Evolutionary conservation across 176 grass and related monocot genomes (phyloP).

Genomic region (Eragrostis curvula): DNA sequence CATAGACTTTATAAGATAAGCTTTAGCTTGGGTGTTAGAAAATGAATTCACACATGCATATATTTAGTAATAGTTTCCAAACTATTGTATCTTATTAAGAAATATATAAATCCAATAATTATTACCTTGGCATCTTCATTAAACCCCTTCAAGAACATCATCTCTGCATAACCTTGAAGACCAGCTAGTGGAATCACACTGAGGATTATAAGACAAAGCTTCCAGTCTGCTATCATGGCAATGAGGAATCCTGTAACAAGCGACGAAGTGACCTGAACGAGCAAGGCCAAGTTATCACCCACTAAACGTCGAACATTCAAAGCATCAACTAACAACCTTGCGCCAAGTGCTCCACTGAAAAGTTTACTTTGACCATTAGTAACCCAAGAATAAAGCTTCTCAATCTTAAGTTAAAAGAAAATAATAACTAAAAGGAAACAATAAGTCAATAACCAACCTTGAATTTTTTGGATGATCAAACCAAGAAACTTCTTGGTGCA

Average conservation of each 20-base stretch:
- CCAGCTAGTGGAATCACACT: conserved; percentile 72
- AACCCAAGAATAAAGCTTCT: neutral
- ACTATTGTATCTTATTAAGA: neutral
- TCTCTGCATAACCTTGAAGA: conserved; percentile 77
- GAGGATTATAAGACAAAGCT: conserved; percentile 64
- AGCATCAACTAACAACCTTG: conserved; percentile 81
- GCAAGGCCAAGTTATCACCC: conserved; percentile 79
- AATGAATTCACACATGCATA: neutral
- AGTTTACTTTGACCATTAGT: neutral
- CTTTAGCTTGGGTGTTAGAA: neutral
- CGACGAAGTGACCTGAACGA: conserved; percentile 49
- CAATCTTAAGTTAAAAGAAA: neutral
- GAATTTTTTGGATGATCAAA: conserved; percentile 85
- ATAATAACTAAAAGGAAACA: neutral
- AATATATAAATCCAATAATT: conserved; percentile 16
- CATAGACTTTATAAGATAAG: conserved; percentile 1
- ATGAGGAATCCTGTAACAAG: conserved; percentile 68
- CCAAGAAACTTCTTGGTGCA: conserved; percentile 89
- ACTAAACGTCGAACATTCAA: conserved; percentile 73
- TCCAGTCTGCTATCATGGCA: conserved; percentile 76
- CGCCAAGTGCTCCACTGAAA: conserved; percentile 72
- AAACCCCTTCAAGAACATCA: conserved; percentile 81
- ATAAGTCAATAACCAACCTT: conserved; percentile 57
- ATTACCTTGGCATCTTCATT: conserved; percentile 85
- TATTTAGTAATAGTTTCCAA: no score